phyloP scores from a whole-genome alignment of 2,329 filamentous ascomycete genomes.

The Beauveria sp. region DNA sequence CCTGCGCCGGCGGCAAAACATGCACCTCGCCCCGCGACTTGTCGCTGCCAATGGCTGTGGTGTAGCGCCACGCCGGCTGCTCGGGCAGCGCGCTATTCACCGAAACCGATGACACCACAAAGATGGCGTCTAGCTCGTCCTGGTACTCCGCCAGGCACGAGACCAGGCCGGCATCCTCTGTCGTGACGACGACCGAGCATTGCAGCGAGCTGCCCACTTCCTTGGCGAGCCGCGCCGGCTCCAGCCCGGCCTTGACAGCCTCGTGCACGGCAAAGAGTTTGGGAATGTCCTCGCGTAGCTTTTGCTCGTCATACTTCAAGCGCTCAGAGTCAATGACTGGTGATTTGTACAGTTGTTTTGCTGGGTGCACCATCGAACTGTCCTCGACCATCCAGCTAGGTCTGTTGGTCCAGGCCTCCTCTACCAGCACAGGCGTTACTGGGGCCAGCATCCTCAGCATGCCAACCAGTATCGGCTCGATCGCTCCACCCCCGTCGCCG shows the following conservation, averaged over 20 bases:
- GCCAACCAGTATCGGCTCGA: slow-evolving; percentile 61
- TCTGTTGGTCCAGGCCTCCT: slow-evolving; percentile 78
- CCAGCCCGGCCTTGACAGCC: slow-evolving; percentile 68
- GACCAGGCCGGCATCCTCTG: slow-evolving; percentile 30
- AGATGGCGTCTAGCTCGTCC: slow-evolving; percentile 54
- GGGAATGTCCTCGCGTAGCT: slow-evolving; percentile 36
- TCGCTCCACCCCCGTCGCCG: slow-evolving; percentile 56
- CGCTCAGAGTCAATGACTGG: slow-evolving; percentile 34
- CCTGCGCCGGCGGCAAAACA: slow-evolving; percentile 40
- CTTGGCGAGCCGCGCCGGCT: slow-evolving; percentile 64
- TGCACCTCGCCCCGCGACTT: slow-evolving; percentile 31
- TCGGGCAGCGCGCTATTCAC: slow-evolving; percentile 30
- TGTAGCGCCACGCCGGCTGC: slow-evolving; percentile 32
- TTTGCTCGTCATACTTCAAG: slow-evolving; percentile 29
- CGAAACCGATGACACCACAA: slow-evolving; percentile 60
- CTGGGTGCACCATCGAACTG: slow-evolving; percentile 31
- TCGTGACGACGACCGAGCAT: slow-evolving; percentile 55
- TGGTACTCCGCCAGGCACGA: slow-evolving; percentile 31
- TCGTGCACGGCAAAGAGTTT: slow-evolving; percentile 49
- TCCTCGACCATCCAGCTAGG: slow-evolving; percentile 55
- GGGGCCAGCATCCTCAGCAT: slow-evolving; percentile 74
- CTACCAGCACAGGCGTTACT: slow-evolving; percentile 73
- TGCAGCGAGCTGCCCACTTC: slow-evolving; percentile 74
- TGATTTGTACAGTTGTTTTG: slow-evolving; percentile 39
- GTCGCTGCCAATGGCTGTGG: slow-evolving; percentile 34